Percentiles rank a stretch among this genome's conserved stretches.
These are phyloP conservation scores for Aristolochia californica DNA, from an alignment of 164 flowering plant species.

Conservation along the genomic window DNA sequence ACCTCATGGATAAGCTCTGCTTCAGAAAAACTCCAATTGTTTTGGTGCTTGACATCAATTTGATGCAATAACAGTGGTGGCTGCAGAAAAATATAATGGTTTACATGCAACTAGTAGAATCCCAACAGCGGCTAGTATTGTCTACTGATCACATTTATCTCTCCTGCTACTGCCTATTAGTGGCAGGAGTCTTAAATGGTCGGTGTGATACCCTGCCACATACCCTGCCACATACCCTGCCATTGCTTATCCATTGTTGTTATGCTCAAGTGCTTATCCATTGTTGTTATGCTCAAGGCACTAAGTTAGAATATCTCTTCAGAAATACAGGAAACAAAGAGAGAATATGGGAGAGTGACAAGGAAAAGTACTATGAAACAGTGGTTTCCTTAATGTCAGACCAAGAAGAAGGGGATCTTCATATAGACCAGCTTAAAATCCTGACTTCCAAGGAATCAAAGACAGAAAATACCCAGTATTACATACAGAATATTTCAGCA, in stretches of 20 bases:
- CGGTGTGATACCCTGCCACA: no score
- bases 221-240: not conserved
- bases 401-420: constrained; percentile 64
- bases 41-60: no score
- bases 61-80: no score
- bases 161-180: no score
- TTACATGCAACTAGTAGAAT: no score
- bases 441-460: constrained; percentile 94
- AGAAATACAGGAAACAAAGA: constrained; percentile 88
- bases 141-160: no score
- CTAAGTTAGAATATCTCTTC: constrained; percentile 22
- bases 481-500: constrained; percentile 64
- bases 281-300: constrained; percentile 3
- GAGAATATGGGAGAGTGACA: constrained; percentile 94
- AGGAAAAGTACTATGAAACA: constrained; percentile 72
- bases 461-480: constrained; percentile 90
- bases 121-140: no score
- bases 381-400: constrained; percentile 96
- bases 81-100: no score
- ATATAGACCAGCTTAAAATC: constrained; percentile 53
- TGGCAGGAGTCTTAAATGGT: no score
- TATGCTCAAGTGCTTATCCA: no score
- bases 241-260: not conserved
- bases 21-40: no score
- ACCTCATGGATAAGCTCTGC: no score